phyloP scores from a whole-genome alignment of 306 rosid genomes.

The Neltuma alba region DNA sequence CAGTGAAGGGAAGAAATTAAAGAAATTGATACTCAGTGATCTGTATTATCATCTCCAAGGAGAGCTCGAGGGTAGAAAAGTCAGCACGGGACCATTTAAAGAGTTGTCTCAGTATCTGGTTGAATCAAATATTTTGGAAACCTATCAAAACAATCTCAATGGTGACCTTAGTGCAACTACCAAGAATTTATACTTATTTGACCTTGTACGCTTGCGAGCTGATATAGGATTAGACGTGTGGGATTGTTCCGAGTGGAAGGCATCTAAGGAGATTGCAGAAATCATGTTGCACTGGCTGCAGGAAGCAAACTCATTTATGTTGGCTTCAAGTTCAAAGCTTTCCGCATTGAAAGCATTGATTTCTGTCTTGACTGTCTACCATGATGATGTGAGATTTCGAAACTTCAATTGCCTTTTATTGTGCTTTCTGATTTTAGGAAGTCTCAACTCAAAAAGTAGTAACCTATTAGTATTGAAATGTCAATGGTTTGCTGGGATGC shows the following conservation, averaged over 20 bases:
- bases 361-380: conserved; percentile 59
- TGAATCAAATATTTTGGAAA: conserved; percentile 58
- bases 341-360: conserved; percentile 68
- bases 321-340: conserved; percentile 75
- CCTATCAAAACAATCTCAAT: conserved; percentile 57
- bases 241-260: conserved; percentile 78
- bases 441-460: background rate
- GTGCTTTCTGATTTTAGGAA: conserved; percentile 15
- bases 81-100: conserved; percentile 78
- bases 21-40: conserved; percentile 78
- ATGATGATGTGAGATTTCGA: conserved; percentile 70
- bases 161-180: conserved; percentile 50
- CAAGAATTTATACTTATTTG: conserved; percentile 66
- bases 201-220: conserved; percentile 57
- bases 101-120: conserved; percentile 69
- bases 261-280: conserved; percentile 70
- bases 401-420: conserved; percentile 27
- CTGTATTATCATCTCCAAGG: conserved; percentile 93
- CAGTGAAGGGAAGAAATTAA: conserved; percentile 83
- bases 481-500: conserved; percentile 13
- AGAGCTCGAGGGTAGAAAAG: conserved; percentile 89
- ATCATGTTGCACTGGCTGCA: conserved; percentile 70
- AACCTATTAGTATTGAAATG: conserved; percentile 22
- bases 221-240: conserved; percentile 84
- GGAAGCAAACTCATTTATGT: conserved; percentile 64